Base-by-base conservation (phyloP, 495 filamentous ascomycete species). In the Penicillium cinerascens region DNA sequence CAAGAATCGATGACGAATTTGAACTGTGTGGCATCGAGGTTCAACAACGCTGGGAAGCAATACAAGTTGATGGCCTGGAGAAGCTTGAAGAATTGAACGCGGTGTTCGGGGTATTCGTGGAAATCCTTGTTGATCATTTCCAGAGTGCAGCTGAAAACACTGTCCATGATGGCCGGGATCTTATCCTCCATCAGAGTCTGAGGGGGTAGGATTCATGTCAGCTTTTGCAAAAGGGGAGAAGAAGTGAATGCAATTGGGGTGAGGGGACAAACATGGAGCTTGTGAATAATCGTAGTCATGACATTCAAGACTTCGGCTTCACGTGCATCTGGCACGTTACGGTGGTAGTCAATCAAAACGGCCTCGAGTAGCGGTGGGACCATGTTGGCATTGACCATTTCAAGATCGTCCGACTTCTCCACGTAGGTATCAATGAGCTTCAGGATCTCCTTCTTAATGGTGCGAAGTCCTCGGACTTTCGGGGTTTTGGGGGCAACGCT, bases 71-170 rank as follows among this genome's bases (percentile, higher is more conserved):
- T 96, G 11, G 92, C 89, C 61, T 95, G 82, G 15, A 99, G 81
- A 25, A 97, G 78, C 69, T 93, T 95, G 81, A 97, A 99, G 69
- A 99, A 99, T 68, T 96, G 92, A 3, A 99, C 93, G 37, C 93
- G 86, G 62, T 97, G 93, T 64, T 99, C 93, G 0, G 93, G 93
- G 69, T 95, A 99, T 67, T 99, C 93, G 42, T 95, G 95, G 75
- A 97, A 99, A 65, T 99, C 92, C 71, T 97, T 99, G 81, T 97
- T 99, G 76, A 99, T 97, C 93, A 99, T 99, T 56, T 96, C 89
- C 37, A 99, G 76, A 7, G 93, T 99, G 74, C 93, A 97, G 69
- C 96, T 92, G 66, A 99, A 99, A 17, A 99, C 90, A 62, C 92
- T 93, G 65, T 97, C 91, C 90, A 99, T 96, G 67, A 97, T 97